Conservation (phyloP, 2,329 filamentous ascomycete species). For the Dactylellina haptotyla region DNA sequence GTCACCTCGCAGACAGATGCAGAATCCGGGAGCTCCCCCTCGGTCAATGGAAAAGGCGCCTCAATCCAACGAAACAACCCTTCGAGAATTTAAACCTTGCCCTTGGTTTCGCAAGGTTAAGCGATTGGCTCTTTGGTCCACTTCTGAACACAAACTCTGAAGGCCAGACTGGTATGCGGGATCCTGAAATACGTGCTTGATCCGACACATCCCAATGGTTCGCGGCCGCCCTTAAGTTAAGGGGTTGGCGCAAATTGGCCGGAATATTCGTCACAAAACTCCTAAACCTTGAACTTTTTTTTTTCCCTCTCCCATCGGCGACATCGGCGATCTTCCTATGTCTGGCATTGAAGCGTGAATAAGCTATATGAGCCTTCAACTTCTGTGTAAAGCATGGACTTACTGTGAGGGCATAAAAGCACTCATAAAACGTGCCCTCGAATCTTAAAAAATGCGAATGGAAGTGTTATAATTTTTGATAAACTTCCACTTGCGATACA, state of each 20-base stretch:
- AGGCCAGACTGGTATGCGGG: not conserved
- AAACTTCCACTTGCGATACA: no score
- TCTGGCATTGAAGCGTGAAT: no score
- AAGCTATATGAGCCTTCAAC: no score
- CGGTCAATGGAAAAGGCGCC: conserved; percentile 20
- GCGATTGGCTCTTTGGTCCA: conserved; percentile 37
- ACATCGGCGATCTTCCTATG: not conserved
- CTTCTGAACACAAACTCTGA: not conserved
- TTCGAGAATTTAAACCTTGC: conserved; percentile 26
- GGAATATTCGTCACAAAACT: conserved; percentile 1
- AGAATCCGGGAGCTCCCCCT: conserved; percentile 30
- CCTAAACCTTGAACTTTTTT: not conserved
- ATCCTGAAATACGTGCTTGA: conserved; percentile 25
- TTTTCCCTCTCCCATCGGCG: conserved; percentile 2
- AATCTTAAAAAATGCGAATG: no score
- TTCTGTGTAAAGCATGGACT: no score
- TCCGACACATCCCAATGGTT: conserved; percentile 35
- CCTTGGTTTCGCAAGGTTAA: conserved; percentile 42
- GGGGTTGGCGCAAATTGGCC: conserved; percentile 31
- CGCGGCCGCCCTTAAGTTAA: not conserved
- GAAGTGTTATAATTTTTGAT: no score
- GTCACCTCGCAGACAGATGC: conserved; percentile 13
- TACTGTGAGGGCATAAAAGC: no score
- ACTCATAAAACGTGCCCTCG: no score
- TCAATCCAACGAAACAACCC: conserved; percentile 19